These are phyloP conservation scores for Lumnitzera littorea DNA, from an alignment of 345 rosid genomes.

Conservation along the genomic window DNA sequence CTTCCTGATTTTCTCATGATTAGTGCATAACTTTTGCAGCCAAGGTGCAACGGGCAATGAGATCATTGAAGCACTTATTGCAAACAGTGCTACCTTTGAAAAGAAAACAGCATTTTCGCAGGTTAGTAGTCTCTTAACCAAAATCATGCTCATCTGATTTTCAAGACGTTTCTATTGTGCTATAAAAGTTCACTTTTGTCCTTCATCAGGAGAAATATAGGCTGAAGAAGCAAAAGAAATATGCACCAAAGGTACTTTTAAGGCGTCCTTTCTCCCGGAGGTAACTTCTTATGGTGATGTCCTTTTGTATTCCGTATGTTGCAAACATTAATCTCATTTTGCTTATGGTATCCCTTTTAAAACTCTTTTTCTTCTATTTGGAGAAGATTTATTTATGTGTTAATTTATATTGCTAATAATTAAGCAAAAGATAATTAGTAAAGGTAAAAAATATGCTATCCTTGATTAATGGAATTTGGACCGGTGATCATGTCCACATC, in stretches of 20 bases:
- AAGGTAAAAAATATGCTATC: too few species aligned
- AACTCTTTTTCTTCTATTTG: too few species aligned
- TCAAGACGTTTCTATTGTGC: neutral
- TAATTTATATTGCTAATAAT: too few species aligned
- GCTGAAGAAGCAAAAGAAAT: conserved; percentile 87
- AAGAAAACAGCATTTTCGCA: conserved; percentile 81
- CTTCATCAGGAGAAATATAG: conserved; percentile 73
- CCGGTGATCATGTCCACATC: too few species aligned
- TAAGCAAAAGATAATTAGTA: too few species aligned
- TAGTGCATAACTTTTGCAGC: conserved; percentile 27
- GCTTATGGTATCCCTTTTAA: neutral
- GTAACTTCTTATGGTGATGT: conserved; percentile 16
- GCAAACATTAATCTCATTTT: neutral
- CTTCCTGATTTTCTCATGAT: neutral
- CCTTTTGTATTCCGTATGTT: neutral
- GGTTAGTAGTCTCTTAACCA: conserved; percentile 24
- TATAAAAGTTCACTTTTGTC: conserved; percentile 4
- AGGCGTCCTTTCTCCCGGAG: conserved; percentile 78
- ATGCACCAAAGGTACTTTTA: conserved; percentile 78
- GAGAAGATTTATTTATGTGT: too few species aligned
- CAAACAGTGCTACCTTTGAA: conserved; percentile 84
- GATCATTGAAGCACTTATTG: conserved; percentile 84
- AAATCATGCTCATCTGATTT: neutral
- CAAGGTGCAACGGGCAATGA: conserved; percentile 85
- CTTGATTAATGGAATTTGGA: too few species aligned